A percentile compares a stretch with the other conserved stretches of the same genome.
phyloP scores from a whole-genome alignment of 225 moss, liverwort and hornwort species.

The Polytrichum formosum region DNA sequence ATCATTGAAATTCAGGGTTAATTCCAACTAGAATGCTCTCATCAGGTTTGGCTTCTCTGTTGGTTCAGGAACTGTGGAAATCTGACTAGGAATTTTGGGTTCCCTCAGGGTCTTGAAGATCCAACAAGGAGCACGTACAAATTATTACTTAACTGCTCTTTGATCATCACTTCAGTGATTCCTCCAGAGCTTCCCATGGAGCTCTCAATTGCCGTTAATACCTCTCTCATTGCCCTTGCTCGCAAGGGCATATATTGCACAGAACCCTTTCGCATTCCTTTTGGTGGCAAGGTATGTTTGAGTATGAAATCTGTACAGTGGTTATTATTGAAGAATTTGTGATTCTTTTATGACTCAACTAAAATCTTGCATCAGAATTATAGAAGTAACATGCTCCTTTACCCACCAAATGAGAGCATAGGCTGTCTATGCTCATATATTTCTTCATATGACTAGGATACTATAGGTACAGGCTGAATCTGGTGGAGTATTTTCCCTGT shows the following conservation, averaged over 20 bases:
- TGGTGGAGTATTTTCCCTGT: neutral
- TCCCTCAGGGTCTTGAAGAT: constrained; percentile 79
- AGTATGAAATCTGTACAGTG: no score
- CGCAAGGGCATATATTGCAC: constrained; percentile 95
- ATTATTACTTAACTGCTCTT: constrained; percentile 85
- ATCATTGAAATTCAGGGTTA: no score
- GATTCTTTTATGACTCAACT: no score
- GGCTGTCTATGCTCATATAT: neutral
- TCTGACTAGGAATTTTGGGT: constrained; percentile 12
- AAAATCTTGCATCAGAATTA: no score
- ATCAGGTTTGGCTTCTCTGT: no score
- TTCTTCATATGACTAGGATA: neutral
- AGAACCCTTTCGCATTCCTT: constrained; percentile 96
- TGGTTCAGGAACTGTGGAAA: no score
- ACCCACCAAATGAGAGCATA: no score
- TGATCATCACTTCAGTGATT: constrained; percentile 96
- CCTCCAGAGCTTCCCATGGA: constrained; percentile 99
- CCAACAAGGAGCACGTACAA: constrained; percentile 98
- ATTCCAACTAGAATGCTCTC: no score
- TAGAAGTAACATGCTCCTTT: no score
- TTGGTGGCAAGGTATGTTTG: constrained; percentile 83
- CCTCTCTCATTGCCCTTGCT: constrained; percentile 91
- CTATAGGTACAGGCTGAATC: neutral
- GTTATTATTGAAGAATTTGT: no score
- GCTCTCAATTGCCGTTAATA: constrained; percentile 98